phyloP scores from a whole-genome alignment of 2,329 filamentous ascomycete species.

The Penicillium palitans region DNA sequence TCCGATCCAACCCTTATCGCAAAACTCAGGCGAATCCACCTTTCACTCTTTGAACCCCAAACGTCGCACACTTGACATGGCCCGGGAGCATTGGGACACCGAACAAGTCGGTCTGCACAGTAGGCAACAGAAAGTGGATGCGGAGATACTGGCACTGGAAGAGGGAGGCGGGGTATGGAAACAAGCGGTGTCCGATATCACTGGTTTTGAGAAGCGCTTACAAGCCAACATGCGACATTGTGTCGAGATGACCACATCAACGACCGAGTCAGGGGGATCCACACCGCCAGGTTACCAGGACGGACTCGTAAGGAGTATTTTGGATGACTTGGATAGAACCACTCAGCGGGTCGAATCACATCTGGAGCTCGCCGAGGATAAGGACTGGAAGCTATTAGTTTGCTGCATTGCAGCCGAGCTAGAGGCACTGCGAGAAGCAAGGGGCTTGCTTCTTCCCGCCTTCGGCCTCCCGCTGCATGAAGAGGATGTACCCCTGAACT shows the following conservation, averaged over 20 bases:
- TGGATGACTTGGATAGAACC: conserved; percentile 50
- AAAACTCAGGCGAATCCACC: conserved; percentile 33
- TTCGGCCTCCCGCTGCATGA: conserved; percentile 32
- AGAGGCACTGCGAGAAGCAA: conserved; percentile 52
- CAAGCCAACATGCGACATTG: conserved; percentile 35
- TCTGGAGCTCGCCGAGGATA: conserved; percentile 52
- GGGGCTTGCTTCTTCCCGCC: conserved; percentile 36
- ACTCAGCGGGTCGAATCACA: conserved; percentile 51
- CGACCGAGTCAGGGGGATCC: conserved; percentile 13
- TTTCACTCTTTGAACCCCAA: conserved; percentile 57
- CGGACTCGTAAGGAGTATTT: conserved; percentile 33
- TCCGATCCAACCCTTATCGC: conserved; percentile 42
- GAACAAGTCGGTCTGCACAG: conserved; percentile 50
- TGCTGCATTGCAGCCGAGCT: conserved; percentile 64
- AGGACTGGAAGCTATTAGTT: conserved; percentile 61
- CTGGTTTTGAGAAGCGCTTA: conserved; percentile 50
- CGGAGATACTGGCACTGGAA: conserved; percentile 58
- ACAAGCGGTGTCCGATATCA: conserved; percentile 53
- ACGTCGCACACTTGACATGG: conserved; percentile 61
- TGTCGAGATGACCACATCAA: conserved; percentile 27
- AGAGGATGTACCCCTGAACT: conserved; percentile 12
- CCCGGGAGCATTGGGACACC: conserved; percentile 56
- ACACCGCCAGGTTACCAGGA: conserved; percentile 21
- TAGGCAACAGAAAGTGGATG: conserved; percentile 49
- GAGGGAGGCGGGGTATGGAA: conserved; percentile 62